phyloP scores from a whole-genome alignment of 2,329 filamentous ascomycete species.

The Rutstroemia sp. region DNA sequence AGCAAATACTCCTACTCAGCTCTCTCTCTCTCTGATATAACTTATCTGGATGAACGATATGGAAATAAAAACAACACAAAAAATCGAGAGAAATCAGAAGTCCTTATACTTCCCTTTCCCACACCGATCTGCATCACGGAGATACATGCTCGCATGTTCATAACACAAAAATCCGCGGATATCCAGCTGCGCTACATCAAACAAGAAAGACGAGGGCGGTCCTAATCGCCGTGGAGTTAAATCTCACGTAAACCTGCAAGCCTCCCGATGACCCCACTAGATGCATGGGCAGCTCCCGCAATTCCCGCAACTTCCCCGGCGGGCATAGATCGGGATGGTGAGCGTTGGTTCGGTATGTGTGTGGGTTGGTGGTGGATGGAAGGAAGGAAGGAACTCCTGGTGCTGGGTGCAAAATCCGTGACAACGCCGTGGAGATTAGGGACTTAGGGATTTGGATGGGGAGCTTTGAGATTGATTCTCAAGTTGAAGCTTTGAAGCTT shows the following conservation, averaged over 20 bases:
- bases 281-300: neutral
- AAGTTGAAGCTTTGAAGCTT: no score
- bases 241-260: neutral
- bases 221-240: neutral
- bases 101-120: no score
- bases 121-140: no score
- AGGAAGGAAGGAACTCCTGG: neutral
- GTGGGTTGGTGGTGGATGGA: neutral
- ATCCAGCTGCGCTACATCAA: neutral
- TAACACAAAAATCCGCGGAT: neutral
- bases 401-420: neutral
- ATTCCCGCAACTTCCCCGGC: neutral
- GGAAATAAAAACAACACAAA: no score
- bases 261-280: neutral
- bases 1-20: neutral
- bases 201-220: neutral
- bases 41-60: no score
- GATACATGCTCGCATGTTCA: no score
- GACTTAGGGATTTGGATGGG: neutral
- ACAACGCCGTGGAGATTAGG: neutral
- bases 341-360: no score
- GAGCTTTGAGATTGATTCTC: no score
- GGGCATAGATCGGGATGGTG: no score
- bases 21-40: neutral
- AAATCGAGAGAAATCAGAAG: no score